phyloP scores from a whole-genome alignment of 1,284 basidiomycete genomes.

The Ganoderma sinense region DNA sequence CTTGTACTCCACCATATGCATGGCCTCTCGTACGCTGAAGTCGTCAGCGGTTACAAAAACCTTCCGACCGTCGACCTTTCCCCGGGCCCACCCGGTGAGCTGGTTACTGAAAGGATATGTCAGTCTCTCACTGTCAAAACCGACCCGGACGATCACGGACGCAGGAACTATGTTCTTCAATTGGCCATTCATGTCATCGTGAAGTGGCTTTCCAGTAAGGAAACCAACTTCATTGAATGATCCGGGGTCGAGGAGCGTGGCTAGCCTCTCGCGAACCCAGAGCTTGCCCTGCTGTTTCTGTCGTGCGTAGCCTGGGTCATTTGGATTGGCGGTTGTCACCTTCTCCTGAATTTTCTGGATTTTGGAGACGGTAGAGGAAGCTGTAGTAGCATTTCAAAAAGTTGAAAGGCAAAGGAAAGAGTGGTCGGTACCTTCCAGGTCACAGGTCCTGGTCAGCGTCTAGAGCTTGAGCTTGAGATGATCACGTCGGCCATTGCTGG shows the following conservation, averaged over 20 bases:
- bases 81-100: constrained; percentile 50
- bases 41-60: constrained; percentile 52
- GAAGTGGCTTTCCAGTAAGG: constrained; percentile 47
- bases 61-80: constrained; percentile 42
- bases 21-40: constrained; percentile 53
- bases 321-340: constrained; percentile 42
- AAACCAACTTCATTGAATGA: constrained; percentile 50
- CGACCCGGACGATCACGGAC: constrained; percentile 34
- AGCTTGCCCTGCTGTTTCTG: constrained; percentile 50
- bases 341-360: constrained; percentile 43
- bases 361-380: constrained; percentile 35
- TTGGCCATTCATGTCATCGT: constrained; percentile 42
- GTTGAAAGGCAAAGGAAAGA: background rate
- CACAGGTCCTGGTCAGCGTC: background rate
- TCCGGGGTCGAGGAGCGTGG: constrained; percentile 43
- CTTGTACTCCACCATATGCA: constrained; percentile 51
- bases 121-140: background rate
- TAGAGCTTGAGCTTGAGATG: background rate
- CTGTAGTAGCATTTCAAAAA: background rate
- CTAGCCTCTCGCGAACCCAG: constrained; percentile 51
- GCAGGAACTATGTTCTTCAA: constrained; percentile 47
- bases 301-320: constrained; percentile 50
- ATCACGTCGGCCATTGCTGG: no score
- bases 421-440: constrained; percentile 41
- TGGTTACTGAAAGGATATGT: constrained; percentile 43